These are phyloP conservation scores for Pseudotsuga menziesii DNA, from an alignment of 75 land plant genomes.

Conservation along the genomic window DNA sequence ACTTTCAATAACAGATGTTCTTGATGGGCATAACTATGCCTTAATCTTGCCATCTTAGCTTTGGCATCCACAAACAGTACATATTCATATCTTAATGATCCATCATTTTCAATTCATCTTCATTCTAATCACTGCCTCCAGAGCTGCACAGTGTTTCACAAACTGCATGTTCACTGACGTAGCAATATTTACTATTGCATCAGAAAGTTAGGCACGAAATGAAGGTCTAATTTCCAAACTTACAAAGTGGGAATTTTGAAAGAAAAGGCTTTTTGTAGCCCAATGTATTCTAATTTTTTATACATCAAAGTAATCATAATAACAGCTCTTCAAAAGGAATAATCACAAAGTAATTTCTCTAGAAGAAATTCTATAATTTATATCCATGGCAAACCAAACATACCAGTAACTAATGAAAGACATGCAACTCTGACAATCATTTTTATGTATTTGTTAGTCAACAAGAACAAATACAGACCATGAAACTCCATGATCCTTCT, in stretches of 20 bases:
- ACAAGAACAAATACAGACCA: background rate
- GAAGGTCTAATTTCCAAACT: background rate
- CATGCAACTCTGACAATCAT: background rate
- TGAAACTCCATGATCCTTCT: background rate
- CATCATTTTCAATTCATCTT: background rate
- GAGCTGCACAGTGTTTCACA: background rate
- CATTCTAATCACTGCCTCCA: background rate
- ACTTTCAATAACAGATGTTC: too few relatives aligned
- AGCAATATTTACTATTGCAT: background rate
- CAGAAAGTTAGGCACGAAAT: background rate
- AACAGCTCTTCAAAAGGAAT: background rate
- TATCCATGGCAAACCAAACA: background rate
- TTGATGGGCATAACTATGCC: background rate
- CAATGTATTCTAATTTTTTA: background rate
- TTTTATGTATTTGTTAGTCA: background rate
- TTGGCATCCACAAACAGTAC: background rate
- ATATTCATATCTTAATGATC: background rate
- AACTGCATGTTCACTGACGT: background rate
- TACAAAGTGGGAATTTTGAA: background rate
- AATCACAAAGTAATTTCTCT: background rate
- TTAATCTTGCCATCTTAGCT: background rate
- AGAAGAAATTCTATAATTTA: background rate
- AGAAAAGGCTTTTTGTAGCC: background rate
- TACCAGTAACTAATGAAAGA: background rate
- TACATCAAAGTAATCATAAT: background rate